Evolutionary conservation across 2,329 filamentous ascomycete species (phyloP), one percentile per base, ranked within the genome.

Genomic region (Zymoseptoria tritici): DNA sequence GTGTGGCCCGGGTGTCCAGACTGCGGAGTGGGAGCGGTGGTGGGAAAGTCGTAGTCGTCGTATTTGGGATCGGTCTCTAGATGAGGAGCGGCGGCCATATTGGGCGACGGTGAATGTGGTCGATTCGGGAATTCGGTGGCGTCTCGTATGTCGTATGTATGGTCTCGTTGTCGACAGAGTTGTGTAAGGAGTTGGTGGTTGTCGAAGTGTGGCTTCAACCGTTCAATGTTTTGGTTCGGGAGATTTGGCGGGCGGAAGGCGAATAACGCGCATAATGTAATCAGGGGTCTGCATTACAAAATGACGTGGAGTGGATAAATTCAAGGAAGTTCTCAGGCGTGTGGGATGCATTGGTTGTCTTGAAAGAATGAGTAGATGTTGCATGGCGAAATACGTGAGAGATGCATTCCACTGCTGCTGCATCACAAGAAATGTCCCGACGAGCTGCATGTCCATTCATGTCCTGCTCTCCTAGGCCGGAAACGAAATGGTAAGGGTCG

Each of bases 11-110:
- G 87, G 76, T 97, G 91, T 66, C 94, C 94, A 69, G 81, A 79
- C 73, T 87, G 84, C 53, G 82, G 75, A 67, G 85, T 84, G 58
- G 89, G 84, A 53, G 90, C 85, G 64, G 84, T 87, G 65, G 87
- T 90, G 64, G 94, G 94, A 80, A 85, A 97, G 77, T 97, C 92
- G 78, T 94, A 97, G 80, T 95, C 76, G 79, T 97, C 94, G 81
- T 97, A 96, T 80, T 96, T 97, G 75, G 90, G 83, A 77, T 96
- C 87, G 70, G 91, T 77, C 67, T 79, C 75, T 67, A 81, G 74
- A 67, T 76, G 66, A 57, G 73, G 71, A 59, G 73, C 71, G 36
- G 72, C 67, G 31, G 64, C 62, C 69, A 70, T 71, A 57, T 52
- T 67, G 57, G 57, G 56, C 36, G 24, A 54, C 46, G 50, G 56